Evolutionary conservation across 441 rosid species (phyloP), one percentile per base, ranked within the genome.

Genomic region (Pelargonium myrrhifolium): DNA sequence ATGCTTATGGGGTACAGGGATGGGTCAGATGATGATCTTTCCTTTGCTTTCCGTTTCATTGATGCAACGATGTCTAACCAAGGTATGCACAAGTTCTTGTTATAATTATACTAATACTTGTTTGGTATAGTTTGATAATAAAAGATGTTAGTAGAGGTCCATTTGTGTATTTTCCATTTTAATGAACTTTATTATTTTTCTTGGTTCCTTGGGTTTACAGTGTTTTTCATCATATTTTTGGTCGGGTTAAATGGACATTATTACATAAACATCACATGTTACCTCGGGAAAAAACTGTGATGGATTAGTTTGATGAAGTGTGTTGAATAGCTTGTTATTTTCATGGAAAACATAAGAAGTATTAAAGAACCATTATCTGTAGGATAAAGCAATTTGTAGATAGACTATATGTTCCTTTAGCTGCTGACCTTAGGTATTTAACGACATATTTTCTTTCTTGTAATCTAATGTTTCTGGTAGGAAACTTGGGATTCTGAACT

Each of bases 41-140:
- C 64, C 15, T 60, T 60, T 60, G 64, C 64, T 60, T 60, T 60
- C 39, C 64, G 64, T 37, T 60, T 60, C 64, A 60, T 31, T 20
- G 64, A 60, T 24, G 31, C 28, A 14, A 60, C 64, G 9, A 26
- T 24, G 37, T 60, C 64, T 24, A 60, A 60, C 64, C 64, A 60
- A 26, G 64, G 64, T 60, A 60, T 5, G 10, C 31, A 7, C n/a
- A 60, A 60, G 49, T 7, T 12, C 14, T 7, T 60, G 10, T 26
- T 60, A 24, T 60, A 22, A 1, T 26, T 9, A 20, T 60, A 0
- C 64, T 24, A 24, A 53, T 18, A 10, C 60, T 53, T 18, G 60
- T 53, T 53, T 53, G 60, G 9, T 20, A 18, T 53, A 53, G 60
- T 6, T 53, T 53, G 3, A 53, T 17, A 53, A 53, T 8, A 22